Percentiles rank a stretch among this genome's conserved stretches.
These are phyloP conservation scores for Leptographium procerum DNA, from an alignment of 2,329 filamentous ascomycete species.

Conservation along the genomic window DNA sequence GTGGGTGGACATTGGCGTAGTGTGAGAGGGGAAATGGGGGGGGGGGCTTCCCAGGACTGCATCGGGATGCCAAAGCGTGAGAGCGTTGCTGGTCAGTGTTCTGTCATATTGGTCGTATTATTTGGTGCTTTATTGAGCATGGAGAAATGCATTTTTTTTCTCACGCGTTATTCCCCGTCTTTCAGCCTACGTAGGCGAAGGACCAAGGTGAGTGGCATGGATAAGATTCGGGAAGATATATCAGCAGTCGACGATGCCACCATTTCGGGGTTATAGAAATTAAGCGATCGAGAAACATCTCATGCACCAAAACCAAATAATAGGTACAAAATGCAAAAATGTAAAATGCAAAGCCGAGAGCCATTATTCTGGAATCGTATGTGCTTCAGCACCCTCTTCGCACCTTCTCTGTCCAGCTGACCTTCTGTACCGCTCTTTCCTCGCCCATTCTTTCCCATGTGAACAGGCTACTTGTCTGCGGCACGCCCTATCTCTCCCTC, in stretches of 20 bases:
- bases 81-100: no score
- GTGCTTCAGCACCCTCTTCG: background rate
- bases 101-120: no score
- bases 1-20: conserved; percentile 39
- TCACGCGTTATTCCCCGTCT: background rate
- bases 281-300: background rate
- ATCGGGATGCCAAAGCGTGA: no score
- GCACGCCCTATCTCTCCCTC: no score
- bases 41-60: no score
- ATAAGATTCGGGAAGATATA: background rate
- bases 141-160: no score
- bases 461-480: background rate
- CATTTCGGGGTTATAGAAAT: background rate
- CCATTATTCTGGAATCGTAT: background rate
- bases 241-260: background rate
- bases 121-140: no score
- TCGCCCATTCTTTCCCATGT: no score
- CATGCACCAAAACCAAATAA: no score
- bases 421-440: background rate
- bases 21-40: conserved; percentile 18
- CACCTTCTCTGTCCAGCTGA: background rate
- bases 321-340: background rate
- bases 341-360: background rate
- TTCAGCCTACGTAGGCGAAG: no score
- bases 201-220: no score